Evolutionary conservation across 2,329 filamentous ascomycete species (phyloP).

Genomic region (Aspergillus pseudotamarii): DNA sequence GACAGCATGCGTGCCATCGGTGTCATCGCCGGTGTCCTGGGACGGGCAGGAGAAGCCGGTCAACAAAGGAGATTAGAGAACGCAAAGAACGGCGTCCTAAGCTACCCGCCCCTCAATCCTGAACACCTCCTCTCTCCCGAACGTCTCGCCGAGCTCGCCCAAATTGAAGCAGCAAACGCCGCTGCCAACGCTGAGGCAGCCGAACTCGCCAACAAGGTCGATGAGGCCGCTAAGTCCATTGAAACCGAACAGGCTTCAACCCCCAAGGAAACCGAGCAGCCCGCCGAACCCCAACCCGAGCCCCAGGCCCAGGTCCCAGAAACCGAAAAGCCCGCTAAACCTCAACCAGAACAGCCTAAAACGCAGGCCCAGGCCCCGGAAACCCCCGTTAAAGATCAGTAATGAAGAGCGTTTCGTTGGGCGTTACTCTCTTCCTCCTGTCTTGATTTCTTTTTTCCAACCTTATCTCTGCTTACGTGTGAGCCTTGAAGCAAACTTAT

Average conservation of each 20-base stretch:
- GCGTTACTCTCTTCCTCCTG: conserved; percentile 1
- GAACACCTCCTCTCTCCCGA: conserved; percentile 17
- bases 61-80: conserved; percentile 66
- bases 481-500: conserved; percentile 14
- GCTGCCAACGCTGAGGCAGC: not conserved
- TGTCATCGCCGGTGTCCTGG: conserved; percentile 82
- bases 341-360: too few relatives aligned
- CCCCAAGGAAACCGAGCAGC: not conserved
- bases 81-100: conserved; percentile 64
- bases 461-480: conserved; percentile 14
- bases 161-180: not conserved
- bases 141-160: not conserved
- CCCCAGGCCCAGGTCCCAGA: not conserved
- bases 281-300: not conserved
- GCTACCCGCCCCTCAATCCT: conserved; percentile 49
- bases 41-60: conserved; percentile 79
- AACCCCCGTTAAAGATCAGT: not conserved
- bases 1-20: conserved; percentile 85
- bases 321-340: not conserved
- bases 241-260: not conserved
- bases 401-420: conserved; percentile 6
- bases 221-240: not conserved
- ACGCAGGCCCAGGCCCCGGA: conserved; percentile 1
- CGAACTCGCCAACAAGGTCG: not conserved
- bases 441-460: conserved; percentile 8